These are phyloP conservation scores for Mycosphaerelloides madeirae DNA, from an alignment of 2,329 filamentous ascomycete genomes.

Conservation along the genomic window DNA sequence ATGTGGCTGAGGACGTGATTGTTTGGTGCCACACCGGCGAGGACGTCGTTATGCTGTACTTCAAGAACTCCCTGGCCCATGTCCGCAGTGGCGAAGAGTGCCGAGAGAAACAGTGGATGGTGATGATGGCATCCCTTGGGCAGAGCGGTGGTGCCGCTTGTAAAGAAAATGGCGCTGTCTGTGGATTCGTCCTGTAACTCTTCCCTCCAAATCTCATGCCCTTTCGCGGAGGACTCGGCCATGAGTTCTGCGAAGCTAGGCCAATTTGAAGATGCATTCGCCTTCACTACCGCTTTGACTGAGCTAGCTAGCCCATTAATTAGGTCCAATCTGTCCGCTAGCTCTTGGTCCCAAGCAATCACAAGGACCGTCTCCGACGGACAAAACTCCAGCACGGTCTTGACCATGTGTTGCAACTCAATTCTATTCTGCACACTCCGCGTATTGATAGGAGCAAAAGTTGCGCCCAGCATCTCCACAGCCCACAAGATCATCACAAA, in stretches of 20 bases:
- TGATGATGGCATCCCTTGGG: slow-evolving; percentile 2
- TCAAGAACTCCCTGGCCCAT: neutral
- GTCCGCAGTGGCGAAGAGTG: neutral
- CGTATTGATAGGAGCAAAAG: neutral
- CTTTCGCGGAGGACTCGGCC: neutral
- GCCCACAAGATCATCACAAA: neutral
- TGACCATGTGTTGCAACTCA: neutral
- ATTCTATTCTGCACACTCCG: neutral
- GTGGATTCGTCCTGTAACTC: neutral
- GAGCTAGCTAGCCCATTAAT: neutral
- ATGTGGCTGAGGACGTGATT: slow-evolving; percentile 4
- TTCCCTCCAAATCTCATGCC: neutral
- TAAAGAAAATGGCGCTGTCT: slow-evolving; percentile 5
- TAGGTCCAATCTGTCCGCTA: neutral
- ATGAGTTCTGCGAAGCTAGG: neutral
- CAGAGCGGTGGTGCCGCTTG: slow-evolving; percentile 3
- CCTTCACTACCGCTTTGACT: neutral
- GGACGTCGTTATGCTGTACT: neutral
- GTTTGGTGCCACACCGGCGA: neutral
- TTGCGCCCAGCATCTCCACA: neutral
- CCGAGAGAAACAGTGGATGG: neutral
- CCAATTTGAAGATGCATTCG: neutral
- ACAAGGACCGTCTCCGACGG: neutral
- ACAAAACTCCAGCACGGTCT: neutral
- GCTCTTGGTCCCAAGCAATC: neutral